Conservation (phyloP, 2,329 filamentous ascomycete species). For the Sporothrix mexicana region DNA sequence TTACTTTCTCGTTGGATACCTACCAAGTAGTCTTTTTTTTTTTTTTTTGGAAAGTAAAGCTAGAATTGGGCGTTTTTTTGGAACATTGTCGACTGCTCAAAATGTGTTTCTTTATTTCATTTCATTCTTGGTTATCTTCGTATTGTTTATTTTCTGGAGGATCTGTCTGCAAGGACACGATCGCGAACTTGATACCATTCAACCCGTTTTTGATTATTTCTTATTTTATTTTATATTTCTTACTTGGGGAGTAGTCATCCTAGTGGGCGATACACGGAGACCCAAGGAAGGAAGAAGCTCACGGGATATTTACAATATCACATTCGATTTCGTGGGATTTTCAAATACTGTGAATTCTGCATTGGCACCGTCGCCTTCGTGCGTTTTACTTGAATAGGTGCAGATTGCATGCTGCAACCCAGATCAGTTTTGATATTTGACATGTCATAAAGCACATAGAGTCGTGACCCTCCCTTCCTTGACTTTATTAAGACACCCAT, state of each 20-base stretch:
- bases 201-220: background rate
- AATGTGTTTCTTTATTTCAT: too few species aligned
- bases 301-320: too few species aligned
- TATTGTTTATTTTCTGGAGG: background rate
- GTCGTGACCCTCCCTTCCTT: background rate
- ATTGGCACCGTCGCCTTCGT: background rate
- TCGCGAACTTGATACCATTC: background rate
- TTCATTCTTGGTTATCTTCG: background rate
- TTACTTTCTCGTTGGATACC: too few species aligned
- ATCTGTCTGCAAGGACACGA: background rate
- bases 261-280: too few species aligned
- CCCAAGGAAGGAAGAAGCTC: too few species aligned
- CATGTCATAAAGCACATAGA: slow-evolving; percentile 1
- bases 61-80: background rate
- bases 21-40: too few species aligned
- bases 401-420: background rate
- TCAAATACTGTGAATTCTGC: too few species aligned
- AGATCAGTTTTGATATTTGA: background rate
- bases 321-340: too few species aligned
- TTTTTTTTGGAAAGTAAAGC: background rate
- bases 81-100: background rate
- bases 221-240: too few species aligned
- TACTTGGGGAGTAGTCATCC: too few species aligned
- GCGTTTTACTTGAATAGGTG: background rate
- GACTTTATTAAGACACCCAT: background rate